Evolutionary conservation across 768 basidiomycete genomes (phyloP).

Genomic region (Boletellus ananas): DNA sequence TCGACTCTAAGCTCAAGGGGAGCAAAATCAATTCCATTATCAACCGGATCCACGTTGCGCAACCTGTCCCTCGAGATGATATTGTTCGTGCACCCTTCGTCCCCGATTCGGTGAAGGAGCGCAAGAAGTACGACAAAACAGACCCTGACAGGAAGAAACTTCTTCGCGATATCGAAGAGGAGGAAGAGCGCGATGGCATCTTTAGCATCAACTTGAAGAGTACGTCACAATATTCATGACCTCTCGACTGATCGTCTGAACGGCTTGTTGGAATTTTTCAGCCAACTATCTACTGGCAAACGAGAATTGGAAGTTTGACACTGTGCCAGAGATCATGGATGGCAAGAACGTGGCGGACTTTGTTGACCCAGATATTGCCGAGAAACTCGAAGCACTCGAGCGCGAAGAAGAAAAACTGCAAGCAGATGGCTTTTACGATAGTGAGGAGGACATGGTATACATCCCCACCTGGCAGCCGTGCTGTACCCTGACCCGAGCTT

Average conservation of each 20-base stretch:
- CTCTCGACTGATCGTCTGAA: not conserved
- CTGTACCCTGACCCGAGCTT: not conserved
- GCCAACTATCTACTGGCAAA: constrained; percentile 89
- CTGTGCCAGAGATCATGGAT: constrained; percentile 97
- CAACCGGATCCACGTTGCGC: constrained; percentile 94
- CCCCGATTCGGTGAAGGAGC: constrained; percentile 75
- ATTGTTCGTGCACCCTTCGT: constrained; percentile 84
- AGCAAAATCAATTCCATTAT: constrained; percentile 88
- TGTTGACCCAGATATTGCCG: constrained; percentile 94
- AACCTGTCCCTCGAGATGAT: constrained; percentile 89
- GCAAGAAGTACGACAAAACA: constrained; percentile 79
- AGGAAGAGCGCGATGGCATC: constrained; percentile 86
- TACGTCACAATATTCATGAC: constrained; percentile 32
- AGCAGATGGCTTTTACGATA: constrained; percentile 93
- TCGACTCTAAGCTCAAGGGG: constrained; percentile 91
- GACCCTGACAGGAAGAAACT: constrained; percentile 76
- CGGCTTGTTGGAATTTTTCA: constrained; percentile 32
- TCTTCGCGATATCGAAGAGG: constrained; percentile 78
- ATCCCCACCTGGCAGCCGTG: not conserved
- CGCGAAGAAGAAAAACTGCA: constrained; percentile 93
- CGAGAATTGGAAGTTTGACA: constrained; percentile 92
- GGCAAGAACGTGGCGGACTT: constrained; percentile 99
- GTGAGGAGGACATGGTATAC: constrained; percentile 79
- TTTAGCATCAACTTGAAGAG: constrained; percentile 89
- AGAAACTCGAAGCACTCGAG: constrained; percentile 95